Evolutionary conservation across 129 eudicot genomes (phyloP).

Genomic region (Lactuca saligna): DNA sequence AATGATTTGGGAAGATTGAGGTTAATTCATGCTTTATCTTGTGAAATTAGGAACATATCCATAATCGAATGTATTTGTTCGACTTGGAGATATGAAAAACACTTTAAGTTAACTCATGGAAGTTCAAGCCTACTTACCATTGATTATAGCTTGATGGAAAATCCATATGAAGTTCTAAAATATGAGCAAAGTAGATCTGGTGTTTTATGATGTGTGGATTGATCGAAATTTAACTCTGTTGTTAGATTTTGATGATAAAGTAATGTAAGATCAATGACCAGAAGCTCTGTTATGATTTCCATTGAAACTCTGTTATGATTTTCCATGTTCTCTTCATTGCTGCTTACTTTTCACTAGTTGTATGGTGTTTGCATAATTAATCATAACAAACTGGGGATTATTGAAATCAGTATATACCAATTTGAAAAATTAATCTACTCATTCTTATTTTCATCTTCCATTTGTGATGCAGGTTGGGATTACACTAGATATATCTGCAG

Average conservation of each 20-base stretch:
- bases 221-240: neutral
- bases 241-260: neutral
- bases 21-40: neutral
- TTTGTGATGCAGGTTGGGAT: conserved; percentile 66
- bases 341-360: neutral
- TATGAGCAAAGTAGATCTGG: neutral
- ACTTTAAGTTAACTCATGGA: neutral
- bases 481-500: conserved; percentile 76
- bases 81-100: conserved; percentile 4
- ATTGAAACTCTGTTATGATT: neutral
- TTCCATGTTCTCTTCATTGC: neutral
- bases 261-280: neutral
- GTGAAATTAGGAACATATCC: neutral
- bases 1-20: conserved; percentile 2
- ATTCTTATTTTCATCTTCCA: neutral
- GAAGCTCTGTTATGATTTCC: no score
- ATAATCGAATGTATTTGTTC: conserved; percentile 5
- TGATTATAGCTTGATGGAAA: neutral
- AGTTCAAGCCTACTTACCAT: neutral
- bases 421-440: neutral
- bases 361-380: neutral
- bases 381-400: no score
- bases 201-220: neutral
- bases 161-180: conserved; percentile 3
- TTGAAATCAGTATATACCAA: no score